phyloP scores from a whole-genome alignment of 2,329 filamentous ascomycete genomes.

The Pseudocercospora eumusae region DNA sequence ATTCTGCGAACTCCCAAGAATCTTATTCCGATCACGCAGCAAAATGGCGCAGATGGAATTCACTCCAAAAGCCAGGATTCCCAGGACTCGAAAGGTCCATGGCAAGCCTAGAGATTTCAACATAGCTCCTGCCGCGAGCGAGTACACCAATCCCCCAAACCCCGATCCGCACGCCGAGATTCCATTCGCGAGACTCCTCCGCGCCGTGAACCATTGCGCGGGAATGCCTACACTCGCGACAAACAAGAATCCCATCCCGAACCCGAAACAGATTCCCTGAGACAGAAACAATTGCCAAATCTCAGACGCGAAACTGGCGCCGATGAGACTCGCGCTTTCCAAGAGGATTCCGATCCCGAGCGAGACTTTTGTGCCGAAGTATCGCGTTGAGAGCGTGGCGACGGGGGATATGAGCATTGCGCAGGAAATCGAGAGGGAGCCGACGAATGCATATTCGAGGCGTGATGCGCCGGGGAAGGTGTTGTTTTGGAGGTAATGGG shows the following conservation, averaged over 20 bases:
- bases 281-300: slow-evolving; percentile 77
- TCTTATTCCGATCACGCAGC: slow-evolving; percentile 70
- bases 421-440: slow-evolving; percentile 66
- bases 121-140: slow-evolving; percentile 67
- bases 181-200: slow-evolving; percentile 69
- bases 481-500: slow-evolving; percentile 68
- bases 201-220: slow-evolving; percentile 72
- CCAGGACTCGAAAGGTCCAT: slow-evolving; percentile 68
- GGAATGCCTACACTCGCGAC: slow-evolving; percentile 67
- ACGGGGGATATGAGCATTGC: slow-evolving; percentile 69
- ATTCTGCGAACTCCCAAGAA: slow-evolving; percentile 65
- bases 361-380: slow-evolving; percentile 64
- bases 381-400: slow-evolving; percentile 62
- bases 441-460: slow-evolving; percentile 76
- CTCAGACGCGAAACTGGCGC: slow-evolving; percentile 66
- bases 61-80: slow-evolving; percentile 63
- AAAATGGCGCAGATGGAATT: slow-evolving; percentile 65
- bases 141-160: slow-evolving; percentile 71
- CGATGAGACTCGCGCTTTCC: slow-evolving; percentile 65
- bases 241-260: slow-evolving; percentile 76
- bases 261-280: slow-evolving; percentile 75
- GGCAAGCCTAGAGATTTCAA: slow-evolving; percentile 63
- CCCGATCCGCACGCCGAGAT: slow-evolving; percentile 69
- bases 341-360: slow-evolving; percentile 66
- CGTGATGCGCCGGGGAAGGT: slow-evolving; percentile 64